Evolutionary conservation across 1,284 basidiomycete genomes (phyloP).

Genomic region (Melampsora americana): DNA sequence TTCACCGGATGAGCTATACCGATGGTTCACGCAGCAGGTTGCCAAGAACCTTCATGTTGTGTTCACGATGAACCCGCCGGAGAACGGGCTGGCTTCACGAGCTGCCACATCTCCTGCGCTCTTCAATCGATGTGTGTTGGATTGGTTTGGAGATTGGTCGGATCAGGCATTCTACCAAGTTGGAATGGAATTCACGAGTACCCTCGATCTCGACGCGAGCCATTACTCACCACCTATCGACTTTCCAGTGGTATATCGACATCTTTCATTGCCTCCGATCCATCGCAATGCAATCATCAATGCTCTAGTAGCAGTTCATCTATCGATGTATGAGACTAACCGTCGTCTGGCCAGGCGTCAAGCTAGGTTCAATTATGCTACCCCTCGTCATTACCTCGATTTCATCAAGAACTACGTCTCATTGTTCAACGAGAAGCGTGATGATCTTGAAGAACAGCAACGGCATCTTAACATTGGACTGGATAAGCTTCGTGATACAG

Average conservation of each 20-base stretch:
- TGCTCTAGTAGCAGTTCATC: slow-evolving; percentile 86
- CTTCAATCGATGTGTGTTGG: slow-evolving; percentile 96
- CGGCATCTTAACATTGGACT: slow-evolving; percentile 97
- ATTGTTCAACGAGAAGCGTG: slow-evolving; percentile 96
- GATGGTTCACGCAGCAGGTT: slow-evolving; percentile 95
- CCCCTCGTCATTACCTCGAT: slow-evolving; percentile 94
- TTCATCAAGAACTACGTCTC: slow-evolving; percentile 97
- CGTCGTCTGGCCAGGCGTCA: slow-evolving; percentile 82
- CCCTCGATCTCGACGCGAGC: slow-evolving; percentile 80
- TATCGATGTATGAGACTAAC: slow-evolving; percentile 84
- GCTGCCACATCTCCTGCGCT: slow-evolving; percentile 95
- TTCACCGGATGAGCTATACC: slow-evolving; percentile 92
- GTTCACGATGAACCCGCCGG: slow-evolving; percentile 98
- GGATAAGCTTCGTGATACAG: slow-evolving; percentile 92
- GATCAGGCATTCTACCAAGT: slow-evolving; percentile 96
- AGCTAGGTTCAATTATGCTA: slow-evolving; percentile 93
- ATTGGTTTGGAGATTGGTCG: slow-evolving; percentile 99
- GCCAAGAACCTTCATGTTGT: slow-evolving; percentile 95
- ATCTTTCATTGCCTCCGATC: slow-evolving; percentile 71
- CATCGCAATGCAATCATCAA: slow-evolving; percentile 88
- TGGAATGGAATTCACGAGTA: slow-evolving; percentile 87
- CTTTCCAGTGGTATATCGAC: slow-evolving; percentile 84
- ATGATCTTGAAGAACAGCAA: slow-evolving; percentile 97
- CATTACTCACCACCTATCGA: slow-evolving; percentile 70
- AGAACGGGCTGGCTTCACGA: slow-evolving; percentile 86